phyloP scores from a whole-genome alignment of 2,329 filamentous ascomycete species.

The Penicillium sp. region DNA sequence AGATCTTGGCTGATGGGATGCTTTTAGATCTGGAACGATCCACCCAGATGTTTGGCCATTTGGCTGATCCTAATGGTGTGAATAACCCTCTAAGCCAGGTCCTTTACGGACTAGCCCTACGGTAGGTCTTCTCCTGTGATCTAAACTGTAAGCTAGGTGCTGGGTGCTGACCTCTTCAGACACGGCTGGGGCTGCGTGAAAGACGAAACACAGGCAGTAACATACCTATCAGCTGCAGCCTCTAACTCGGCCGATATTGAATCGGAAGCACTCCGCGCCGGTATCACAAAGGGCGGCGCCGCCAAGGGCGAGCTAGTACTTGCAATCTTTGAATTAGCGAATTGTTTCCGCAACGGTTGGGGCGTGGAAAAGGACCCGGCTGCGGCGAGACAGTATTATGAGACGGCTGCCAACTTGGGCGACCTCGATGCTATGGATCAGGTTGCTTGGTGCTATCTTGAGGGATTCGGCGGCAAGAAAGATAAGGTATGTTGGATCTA shows the following conservation, averaged over 20 bases:
- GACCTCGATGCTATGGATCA: conserved; percentile 99
- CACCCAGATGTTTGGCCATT: conserved; percentile 79
- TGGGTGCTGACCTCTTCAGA: conserved; percentile 56
- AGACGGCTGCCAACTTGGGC: conserved; percentile 93
- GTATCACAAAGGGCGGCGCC: conserved; percentile 88
- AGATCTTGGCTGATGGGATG: no score
- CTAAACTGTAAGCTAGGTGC: background rate
- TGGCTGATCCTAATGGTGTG: conserved; percentile 81
- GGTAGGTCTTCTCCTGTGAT: conserved; percentile 57
- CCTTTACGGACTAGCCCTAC: conserved; percentile 86
- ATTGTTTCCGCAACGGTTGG: conserved; percentile 88
- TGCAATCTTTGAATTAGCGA: conserved; percentile 86
- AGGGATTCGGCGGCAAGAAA: conserved; percentile 97
- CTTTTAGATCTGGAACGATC: conserved; percentile 69
- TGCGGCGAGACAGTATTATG: conserved; percentile 90
- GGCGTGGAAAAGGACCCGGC: conserved; percentile 83
- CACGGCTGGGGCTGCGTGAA: conserved; percentile 90
- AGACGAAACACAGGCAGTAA: conserved; percentile 73
- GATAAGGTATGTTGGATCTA: conserved; percentile 83
- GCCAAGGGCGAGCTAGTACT: conserved; percentile 96
- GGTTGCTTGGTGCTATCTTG: conserved; percentile 90
- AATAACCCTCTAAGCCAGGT: conserved; percentile 97
- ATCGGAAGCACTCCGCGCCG: conserved; percentile 79
- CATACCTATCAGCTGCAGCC: conserved; percentile 84
- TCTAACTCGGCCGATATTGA: conserved; percentile 89